phyloP scores from a whole-genome alignment of 2,329 filamentous ascomycete genomes.

The Elsinoe ampelina region DNA sequence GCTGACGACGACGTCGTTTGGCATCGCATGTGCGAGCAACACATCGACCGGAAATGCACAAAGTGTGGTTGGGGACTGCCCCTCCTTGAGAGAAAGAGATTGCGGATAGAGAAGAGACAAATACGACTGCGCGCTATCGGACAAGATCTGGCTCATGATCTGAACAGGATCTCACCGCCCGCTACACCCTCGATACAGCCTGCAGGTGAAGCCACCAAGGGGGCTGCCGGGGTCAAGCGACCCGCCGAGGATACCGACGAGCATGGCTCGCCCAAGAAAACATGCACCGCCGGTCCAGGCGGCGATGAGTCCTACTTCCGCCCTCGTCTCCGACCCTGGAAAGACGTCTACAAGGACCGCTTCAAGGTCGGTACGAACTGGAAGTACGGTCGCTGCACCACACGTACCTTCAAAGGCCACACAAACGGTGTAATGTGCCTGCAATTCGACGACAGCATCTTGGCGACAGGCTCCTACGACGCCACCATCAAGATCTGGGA shows the following conservation, averaged over 20 bases:
- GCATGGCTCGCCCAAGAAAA: slow-evolving; percentile 23
- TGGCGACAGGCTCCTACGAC: slow-evolving; percentile 93
- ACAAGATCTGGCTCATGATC: slow-evolving; percentile 41
- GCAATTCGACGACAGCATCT: slow-evolving; percentile 76
- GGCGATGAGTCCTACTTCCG: slow-evolving; percentile 37
- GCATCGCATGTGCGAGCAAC: slow-evolving; percentile 97
- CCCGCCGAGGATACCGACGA: slow-evolving; percentile 12
- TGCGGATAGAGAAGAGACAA: slow-evolving; percentile 79
- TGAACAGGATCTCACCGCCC: slow-evolving; percentile 36
- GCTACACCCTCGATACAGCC: slow-evolving; percentile 41
- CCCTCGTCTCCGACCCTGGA: slow-evolving; percentile 64
- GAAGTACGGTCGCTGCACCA: slow-evolving; percentile 85
- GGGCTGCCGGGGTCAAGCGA: slow-evolving; percentile 16
- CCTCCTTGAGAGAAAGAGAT: slow-evolving; percentile 74
- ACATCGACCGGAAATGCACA: slow-evolving; percentile 85
- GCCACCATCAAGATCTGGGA: slow-evolving; percentile 95
- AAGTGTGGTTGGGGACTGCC: slow-evolving; percentile 95
- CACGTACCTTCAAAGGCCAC: slow-evolving; percentile 76
- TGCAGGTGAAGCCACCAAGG: background rate
- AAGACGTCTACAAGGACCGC: slow-evolving; percentile 89
- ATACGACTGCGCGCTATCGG: slow-evolving; percentile 62
- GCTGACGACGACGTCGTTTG: slow-evolving; percentile 98
- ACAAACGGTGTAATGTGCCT: slow-evolving; percentile 76
- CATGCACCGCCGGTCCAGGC: slow-evolving; percentile 21
- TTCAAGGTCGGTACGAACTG: slow-evolving; percentile 96